These are phyloP conservation scores for Aspergillus pseudoglaucus DNA, from an alignment of 2,329 filamentous ascomycete genomes.

Conservation along the genomic window DNA sequence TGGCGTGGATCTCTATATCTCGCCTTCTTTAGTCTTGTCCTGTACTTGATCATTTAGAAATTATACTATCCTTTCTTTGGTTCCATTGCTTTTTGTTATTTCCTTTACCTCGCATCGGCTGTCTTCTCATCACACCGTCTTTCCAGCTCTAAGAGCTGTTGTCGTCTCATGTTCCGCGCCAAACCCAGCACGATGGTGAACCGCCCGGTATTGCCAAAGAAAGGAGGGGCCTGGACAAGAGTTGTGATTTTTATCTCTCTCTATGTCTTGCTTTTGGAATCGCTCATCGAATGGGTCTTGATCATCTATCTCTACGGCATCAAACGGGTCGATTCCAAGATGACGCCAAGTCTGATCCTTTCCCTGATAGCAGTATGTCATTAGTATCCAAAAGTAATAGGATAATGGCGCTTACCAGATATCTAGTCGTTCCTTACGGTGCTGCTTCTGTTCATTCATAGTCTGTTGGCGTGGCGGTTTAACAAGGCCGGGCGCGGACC, in stretches of 20 bases:
- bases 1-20: not conserved
- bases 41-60: not conserved
- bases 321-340: constrained; percentile 31
- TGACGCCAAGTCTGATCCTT: constrained; percentile 30
- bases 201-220: constrained; percentile 9
- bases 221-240: constrained; percentile 29
- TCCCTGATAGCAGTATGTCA: constrained; percentile 29
- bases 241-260: constrained; percentile 31
- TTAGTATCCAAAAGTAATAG: not conserved
- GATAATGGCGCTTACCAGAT: not conserved
- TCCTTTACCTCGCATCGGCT: not conserved
- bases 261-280: constrained; percentile 29
- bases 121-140: not conserved
- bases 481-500: constrained; percentile 24
- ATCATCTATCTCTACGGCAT: constrained; percentile 30
- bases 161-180: not conserved
- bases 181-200: not conserved
- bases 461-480: constrained; percentile 35
- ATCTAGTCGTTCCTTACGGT: constrained; percentile 31
- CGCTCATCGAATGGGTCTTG: constrained; percentile 28
- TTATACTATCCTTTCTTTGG: not conserved
- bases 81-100: not conserved
- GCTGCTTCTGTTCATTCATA: constrained; percentile 30
- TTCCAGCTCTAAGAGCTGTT: not conserved
- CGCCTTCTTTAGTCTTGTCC: not conserved